phyloP scores from a whole-genome alignment of 768 basidiomycete genomes.

The Pholiota conissans region DNA sequence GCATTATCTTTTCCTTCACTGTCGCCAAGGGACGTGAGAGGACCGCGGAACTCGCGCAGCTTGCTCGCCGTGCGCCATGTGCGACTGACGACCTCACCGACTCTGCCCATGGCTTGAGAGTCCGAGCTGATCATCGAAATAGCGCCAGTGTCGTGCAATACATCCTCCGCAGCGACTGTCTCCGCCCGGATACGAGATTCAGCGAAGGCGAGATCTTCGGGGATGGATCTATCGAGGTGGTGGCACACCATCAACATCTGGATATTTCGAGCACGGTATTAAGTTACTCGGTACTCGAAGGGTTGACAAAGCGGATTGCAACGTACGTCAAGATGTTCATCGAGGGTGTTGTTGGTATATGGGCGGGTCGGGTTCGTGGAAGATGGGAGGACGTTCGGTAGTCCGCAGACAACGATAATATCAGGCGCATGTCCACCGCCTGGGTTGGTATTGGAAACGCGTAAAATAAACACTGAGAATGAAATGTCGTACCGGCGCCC shows the following conservation, averaged over 20 bases:
- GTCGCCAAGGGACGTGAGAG: slow-evolving; percentile 72
- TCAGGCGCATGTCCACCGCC: slow-evolving; percentile 97
- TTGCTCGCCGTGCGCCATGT: slow-evolving; percentile 99
- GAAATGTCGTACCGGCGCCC: slow-evolving; percentile 70
- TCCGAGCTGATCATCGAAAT: slow-evolving; percentile 98
- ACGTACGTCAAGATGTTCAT: slow-evolving; percentile 94
- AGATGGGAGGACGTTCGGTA: slow-evolving; percentile 87
- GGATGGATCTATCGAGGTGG: slow-evolving; percentile 87
- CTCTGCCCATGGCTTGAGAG: slow-evolving; percentile 97
- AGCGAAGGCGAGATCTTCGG: slow-evolving; percentile 94
- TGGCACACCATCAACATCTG: slow-evolving; percentile 99
- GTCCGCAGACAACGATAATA: slow-evolving; percentile 95
- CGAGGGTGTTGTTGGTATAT: slow-evolving; percentile 86
- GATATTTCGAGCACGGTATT: slow-evolving; percentile 1
- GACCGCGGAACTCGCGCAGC: slow-evolving; percentile 79
- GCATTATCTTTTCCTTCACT: slow-evolving; percentile 72
- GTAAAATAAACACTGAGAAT: neutral
- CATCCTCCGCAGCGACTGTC: slow-evolving; percentile 97
- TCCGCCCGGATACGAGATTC: slow-evolving; percentile 96
- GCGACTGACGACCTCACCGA: slow-evolving; percentile 89
- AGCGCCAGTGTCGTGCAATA: slow-evolving; percentile 88
- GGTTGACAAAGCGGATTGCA: neutral
- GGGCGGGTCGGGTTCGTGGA: slow-evolving; percentile 98
- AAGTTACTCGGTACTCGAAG: neutral
- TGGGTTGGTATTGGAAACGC: slow-evolving; percentile 20